Conservation (phyloP, 2,329 filamentous ascomycete species). For the Claviceps capensis region DNA sequence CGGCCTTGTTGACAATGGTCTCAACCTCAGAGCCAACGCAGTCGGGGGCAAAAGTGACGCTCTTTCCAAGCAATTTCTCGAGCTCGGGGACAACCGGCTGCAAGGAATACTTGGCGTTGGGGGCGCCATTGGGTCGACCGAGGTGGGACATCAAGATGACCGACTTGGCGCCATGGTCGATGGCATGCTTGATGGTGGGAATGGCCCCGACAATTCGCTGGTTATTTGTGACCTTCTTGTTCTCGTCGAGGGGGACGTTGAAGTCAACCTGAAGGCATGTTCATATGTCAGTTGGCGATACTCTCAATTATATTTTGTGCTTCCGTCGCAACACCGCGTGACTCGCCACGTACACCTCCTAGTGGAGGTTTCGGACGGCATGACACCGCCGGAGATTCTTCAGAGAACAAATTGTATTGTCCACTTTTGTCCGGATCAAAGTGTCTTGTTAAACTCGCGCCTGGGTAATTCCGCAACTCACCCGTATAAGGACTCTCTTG, state of each 20-base stretch:
- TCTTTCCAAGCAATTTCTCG: conserved; percentile 76
- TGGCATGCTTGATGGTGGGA: conserved; percentile 87
- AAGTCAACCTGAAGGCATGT: conserved; percentile 68
- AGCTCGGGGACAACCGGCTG: conserved; percentile 84
- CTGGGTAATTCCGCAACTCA: conserved; percentile 33
- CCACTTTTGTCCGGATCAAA: too few relatives aligned
- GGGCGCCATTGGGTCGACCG: conserved; percentile 82
- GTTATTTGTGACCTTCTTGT: conserved; percentile 94
- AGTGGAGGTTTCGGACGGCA: too few relatives aligned
- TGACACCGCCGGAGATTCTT: too few relatives aligned
- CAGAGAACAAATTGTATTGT: background rate
- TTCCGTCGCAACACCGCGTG: background rate
- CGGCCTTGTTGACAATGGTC: conserved; percentile 72
- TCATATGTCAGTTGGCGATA: background rate
- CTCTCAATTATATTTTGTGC: background rate
- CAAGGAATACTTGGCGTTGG: conserved; percentile 86
- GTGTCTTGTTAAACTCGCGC: background rate
- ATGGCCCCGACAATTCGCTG: conserved; percentile 95
- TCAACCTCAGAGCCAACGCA: conserved; percentile 84
- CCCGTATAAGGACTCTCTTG: conserved; percentile 95
- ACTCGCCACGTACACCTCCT: background rate
- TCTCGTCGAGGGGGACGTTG: conserved; percentile 90
- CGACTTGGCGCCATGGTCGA: conserved; percentile 80
- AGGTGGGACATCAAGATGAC: conserved; percentile 98
- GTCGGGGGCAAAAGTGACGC: conserved; percentile 79